These are phyloP conservation scores for Fraxinus albicans DNA, from an alignment of 305 asterid species.

Conservation along the genomic window DNA sequence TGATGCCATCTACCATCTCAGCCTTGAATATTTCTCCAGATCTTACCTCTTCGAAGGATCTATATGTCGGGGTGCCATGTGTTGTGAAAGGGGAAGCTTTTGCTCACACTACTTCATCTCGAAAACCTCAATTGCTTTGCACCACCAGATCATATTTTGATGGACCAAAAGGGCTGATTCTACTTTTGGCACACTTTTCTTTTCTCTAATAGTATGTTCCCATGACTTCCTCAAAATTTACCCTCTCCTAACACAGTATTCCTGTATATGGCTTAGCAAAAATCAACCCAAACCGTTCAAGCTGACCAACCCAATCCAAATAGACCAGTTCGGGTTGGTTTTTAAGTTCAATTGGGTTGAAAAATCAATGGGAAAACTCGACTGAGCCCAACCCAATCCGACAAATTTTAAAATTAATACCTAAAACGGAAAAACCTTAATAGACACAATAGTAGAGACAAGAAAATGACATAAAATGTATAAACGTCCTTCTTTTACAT, in stretches of 20 bases:
- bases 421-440: no score
- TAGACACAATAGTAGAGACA: no score
- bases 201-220: neutral
- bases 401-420: no score
- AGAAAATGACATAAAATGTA: no score
- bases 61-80: conserved; percentile 57
- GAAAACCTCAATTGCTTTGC: conserved; percentile 41
- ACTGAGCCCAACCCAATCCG: no score
- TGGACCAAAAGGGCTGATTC: neutral
- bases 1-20: conserved; percentile 71
- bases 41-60: conserved; percentile 34
- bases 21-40: conserved; percentile 62
- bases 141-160: conserved; percentile 33
- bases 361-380: no score
- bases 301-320: no score
- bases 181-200: neutral
- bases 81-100: conserved; percentile 49
- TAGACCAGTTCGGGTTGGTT: no score
- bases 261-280: no score
- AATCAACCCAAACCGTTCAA: no score
- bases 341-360: no score
- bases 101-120: conserved; percentile 65
- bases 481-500: no score
- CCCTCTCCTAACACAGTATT: neutral
- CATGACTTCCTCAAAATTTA: neutral